Evolutionary conservation across 352 stramenopile genomes (phyloP), one percentile per base, ranked within the genome.

Genomic region (Phytophthora pluvialis): DNA sequence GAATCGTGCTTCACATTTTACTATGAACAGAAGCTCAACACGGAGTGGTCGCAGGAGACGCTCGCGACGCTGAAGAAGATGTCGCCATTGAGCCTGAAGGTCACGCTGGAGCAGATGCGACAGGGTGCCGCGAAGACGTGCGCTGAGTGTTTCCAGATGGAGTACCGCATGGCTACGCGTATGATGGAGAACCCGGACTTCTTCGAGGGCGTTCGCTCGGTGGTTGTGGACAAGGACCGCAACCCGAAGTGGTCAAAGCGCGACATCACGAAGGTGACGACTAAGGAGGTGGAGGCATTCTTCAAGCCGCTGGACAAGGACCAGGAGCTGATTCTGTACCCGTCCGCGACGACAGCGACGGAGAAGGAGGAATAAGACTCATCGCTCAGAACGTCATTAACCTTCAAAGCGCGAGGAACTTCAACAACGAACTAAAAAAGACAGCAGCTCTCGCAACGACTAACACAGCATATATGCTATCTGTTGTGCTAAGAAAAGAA

Each of bases 201-300:
- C 72, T 98, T 97, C 60, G 97, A 99, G 71, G 97, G 97, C 11
- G 95, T 99, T 21, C 88, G 97, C 54, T 93, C 97, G 32, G 85
- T 98, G 44, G 83, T 99, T 45, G 85, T 99, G 8, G 97, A 99
- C 78, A 99, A 98, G 71, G 95, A 99, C 78, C 83, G 87, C 29
- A 80, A 87, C 47, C 97, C 97, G 9, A 95, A 92, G 67, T 99
- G 97, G 97, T 36, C 72, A 31, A 83, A 90, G 64, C 66, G 68
- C 18, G 75, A 84, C 25, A 55, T 94, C 13, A 70, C 75, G 16
- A 77, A 85, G 33, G 81, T 97, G 36, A 82, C 70, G 47, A 46
- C 64, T 1, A 79, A 90, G 26, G 73, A 91, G n/a, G 86, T 98
- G 31, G 67, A 92, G 49, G 64, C 44, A 44, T 95, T 93, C 57